A percentile compares a stretch with the other conserved stretches of the same genome.
Evolutionary conservation across 2,329 filamentous ascomycete genomes (phyloP).

Genomic region (Aspergillus ochraceus): DNA sequence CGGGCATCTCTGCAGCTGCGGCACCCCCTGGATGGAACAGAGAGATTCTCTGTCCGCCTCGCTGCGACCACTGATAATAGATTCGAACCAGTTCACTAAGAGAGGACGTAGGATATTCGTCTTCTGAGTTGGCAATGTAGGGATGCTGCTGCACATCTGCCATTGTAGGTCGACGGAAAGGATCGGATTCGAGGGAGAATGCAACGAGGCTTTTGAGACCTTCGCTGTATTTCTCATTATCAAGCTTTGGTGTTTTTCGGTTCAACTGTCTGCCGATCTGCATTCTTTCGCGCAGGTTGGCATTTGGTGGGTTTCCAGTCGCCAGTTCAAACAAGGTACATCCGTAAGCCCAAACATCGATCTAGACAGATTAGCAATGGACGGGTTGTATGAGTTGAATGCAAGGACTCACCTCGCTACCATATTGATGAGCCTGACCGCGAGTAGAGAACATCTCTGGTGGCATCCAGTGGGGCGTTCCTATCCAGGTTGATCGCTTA

Average conservation of each 20-base stretch:
- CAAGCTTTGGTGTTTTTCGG: slow-evolving; percentile 43
- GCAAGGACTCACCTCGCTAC: slow-evolving; percentile 44
- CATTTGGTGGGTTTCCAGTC: slow-evolving; percentile 50
- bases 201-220: slow-evolving; percentile 47
- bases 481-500: slow-evolving; percentile 65
- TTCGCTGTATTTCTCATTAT: slow-evolving; percentile 44
- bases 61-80: slow-evolving; percentile 51
- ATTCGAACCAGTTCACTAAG: slow-evolving; percentile 48
- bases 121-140: slow-evolving; percentile 45
- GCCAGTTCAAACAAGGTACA: slow-evolving; percentile 53
- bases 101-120: slow-evolving; percentile 44
- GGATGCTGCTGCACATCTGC: slow-evolving; percentile 46
- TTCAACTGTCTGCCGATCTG: slow-evolving; percentile 47
- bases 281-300: slow-evolving; percentile 49
- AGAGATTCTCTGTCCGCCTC: slow-evolving; percentile 53
- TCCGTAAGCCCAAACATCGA: slow-evolving; percentile 54
- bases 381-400: neutral
- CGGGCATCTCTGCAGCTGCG: slow-evolving; percentile 54
- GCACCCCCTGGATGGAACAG: slow-evolving; percentile 62
- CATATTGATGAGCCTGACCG: slow-evolving; percentile 44
- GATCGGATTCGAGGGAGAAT: slow-evolving; percentile 46
- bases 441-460: slow-evolving; percentile 55
- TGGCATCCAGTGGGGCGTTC: slow-evolving; percentile 68
- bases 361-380: slow-evolving; percentile 27
- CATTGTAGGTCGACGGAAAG: slow-evolving; percentile 48